phyloP scores from a whole-genome alignment of 2,329 filamentous ascomycete genomes.

The Phialophora verrucosa region DNA sequence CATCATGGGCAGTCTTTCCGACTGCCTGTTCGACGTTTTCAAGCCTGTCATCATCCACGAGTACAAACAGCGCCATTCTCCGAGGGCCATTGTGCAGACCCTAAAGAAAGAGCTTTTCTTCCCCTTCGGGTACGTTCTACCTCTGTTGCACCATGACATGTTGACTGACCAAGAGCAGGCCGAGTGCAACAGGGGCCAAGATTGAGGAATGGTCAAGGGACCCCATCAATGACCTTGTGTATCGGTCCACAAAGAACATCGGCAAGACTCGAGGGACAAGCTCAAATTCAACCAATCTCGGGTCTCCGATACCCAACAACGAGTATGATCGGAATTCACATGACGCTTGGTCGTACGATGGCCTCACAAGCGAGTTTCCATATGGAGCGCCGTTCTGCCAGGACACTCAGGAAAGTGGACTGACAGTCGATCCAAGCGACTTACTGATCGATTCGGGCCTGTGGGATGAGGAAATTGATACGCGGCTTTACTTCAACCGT shows the following conservation, averaged over 20 bases:
- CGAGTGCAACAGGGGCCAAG: not conserved
- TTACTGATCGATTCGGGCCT: not conserved
- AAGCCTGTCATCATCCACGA: not conserved
- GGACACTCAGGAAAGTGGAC: not conserved
- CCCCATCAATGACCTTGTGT: not conserved
- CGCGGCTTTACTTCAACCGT: not conserved
- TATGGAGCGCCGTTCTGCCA: not conserved
- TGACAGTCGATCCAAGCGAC: not conserved
- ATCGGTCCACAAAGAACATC: not conserved
- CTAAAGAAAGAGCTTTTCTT: not conserved
- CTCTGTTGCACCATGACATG: not conserved
- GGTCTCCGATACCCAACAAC: not conserved
- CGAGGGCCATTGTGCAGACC: not conserved
- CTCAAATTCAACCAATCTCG: not conserved
- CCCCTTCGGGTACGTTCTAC: not conserved
- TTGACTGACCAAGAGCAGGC: not conserved
- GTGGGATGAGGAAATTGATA: not conserved
- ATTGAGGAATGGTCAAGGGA: not conserved
- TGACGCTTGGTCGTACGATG: not conserved
- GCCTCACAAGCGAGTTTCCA: not conserved
- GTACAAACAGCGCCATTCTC: not conserved
- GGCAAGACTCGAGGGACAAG: not conserved
- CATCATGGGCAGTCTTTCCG: not conserved
- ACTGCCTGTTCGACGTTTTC: not conserved
- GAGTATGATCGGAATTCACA: not conserved